These are phyloP conservation scores for Beauveria medogensis DNA, from an alignment of 2,329 filamentous ascomycete genomes.

Conservation along the genomic window DNA sequence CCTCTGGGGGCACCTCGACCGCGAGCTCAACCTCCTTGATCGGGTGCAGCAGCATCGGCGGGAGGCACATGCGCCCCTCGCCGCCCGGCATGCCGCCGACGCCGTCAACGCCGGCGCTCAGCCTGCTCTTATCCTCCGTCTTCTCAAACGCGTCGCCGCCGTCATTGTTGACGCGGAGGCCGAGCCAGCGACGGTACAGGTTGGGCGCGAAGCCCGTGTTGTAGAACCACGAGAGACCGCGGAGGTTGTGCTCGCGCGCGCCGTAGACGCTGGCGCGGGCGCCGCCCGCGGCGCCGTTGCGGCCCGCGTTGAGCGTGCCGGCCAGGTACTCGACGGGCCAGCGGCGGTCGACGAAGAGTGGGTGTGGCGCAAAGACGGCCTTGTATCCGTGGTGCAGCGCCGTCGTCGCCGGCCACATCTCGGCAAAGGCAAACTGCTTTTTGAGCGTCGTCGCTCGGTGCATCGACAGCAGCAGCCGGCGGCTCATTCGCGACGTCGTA, in stretches of 20 bases:
- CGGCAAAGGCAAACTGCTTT: constrained; percentile 85
- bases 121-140: constrained; percentile 43
- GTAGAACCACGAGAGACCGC: constrained; percentile 86
- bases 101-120: constrained; percentile 36
- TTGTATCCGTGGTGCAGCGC: constrained; percentile 90
- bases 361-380: constrained; percentile 84
- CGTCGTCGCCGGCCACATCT: constrained; percentile 90
- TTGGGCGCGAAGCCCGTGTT: constrained; percentile 74
- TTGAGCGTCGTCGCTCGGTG: constrained; percentile 79
- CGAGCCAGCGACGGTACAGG: constrained; percentile 79
- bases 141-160: constrained; percentile 70
- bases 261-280: constrained; percentile 66
- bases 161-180: constrained; percentile 69
- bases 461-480: constrained; percentile 74
- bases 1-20: constrained; percentile 47
- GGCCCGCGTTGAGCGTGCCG: constrained; percentile 70
- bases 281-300: constrained; percentile 67
- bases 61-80: constrained; percentile 83
- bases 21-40: constrained; percentile 68
- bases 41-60: constrained; percentile 82
- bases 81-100: constrained; percentile 52
- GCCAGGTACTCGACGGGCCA: constrained; percentile 79
- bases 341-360: constrained; percentile 75
- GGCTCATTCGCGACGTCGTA: constrained; percentile 76
- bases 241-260: constrained; percentile 82